Evolutionary conservation across 2,329 filamentous ascomycete genomes (phyloP).

Genomic region (Escovopsis sp.): DNA sequence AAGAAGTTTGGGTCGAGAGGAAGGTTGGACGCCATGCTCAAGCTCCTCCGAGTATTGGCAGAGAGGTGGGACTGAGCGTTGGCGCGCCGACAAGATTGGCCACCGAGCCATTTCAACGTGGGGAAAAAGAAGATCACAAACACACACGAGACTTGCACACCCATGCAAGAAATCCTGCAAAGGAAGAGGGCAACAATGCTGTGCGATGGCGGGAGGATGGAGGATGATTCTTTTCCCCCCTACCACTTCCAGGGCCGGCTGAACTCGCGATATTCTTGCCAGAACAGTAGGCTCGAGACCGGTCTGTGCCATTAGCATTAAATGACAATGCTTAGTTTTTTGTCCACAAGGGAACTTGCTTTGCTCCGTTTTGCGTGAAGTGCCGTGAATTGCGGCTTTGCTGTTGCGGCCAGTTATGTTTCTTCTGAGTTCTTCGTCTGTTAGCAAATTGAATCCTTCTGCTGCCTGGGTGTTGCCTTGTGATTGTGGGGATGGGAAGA

Average conservation of each 20-base stretch:
- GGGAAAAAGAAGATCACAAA: not conserved
- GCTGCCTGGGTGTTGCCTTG: too few relatives aligned
- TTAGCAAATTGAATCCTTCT: too few relatives aligned
- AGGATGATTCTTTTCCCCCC: not conserved
- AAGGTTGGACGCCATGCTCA: not conserved
- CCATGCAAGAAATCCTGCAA: not conserved
- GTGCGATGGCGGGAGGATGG: slow-evolving; percentile 2
- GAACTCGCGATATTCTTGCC: slow-evolving; percentile 3
- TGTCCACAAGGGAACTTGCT: slow-evolving; percentile 2
- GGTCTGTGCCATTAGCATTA: slow-evolving; percentile 6
- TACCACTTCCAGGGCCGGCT: not conserved
- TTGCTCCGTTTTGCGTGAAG: not conserved
- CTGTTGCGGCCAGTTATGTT: too few relatives aligned
- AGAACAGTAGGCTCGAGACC: not conserved
- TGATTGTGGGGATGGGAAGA: too few relatives aligned
- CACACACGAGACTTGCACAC: not conserved
- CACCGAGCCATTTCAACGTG: not conserved
- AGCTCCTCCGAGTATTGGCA: too few relatives aligned
- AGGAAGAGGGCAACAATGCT: slow-evolving; percentile 5
- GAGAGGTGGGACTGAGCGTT: too few relatives aligned
- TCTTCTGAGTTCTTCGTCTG: too few relatives aligned
- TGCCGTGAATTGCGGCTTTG: too few relatives aligned
- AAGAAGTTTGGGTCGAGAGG: slow-evolving; percentile 5
- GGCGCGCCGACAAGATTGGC: too few relatives aligned
- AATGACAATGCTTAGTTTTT: slow-evolving; percentile 5